phyloP scores from a whole-genome alignment of 495 filamentous ascomycete species.

The Xylaria telfairii region DNA sequence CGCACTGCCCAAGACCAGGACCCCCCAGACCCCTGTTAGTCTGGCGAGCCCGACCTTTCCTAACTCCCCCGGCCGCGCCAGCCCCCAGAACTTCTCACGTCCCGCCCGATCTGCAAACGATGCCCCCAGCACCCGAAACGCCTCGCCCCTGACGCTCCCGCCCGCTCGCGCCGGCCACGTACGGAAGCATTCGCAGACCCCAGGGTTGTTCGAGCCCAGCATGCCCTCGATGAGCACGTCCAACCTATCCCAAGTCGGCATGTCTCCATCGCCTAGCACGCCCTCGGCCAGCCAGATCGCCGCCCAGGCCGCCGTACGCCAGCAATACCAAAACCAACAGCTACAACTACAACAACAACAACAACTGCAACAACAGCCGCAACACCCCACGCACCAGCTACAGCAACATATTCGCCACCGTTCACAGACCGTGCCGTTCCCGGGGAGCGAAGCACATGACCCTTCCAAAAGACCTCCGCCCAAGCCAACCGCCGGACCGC shows the following conservation, averaged over 20 bases:
- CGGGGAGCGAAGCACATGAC: constrained; percentile 44
- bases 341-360: constrained; percentile 57
- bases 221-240: constrained; percentile 70
- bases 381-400: constrained; percentile 46
- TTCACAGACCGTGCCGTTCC: constrained; percentile 68
- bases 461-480: constrained; percentile 41
- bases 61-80: constrained; percentile 31
- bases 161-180: constrained; percentile 51
- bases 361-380: constrained; percentile 58
- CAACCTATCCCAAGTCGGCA: constrained; percentile 58
- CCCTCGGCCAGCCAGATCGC: constrained; percentile 82
- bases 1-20: constrained; percentile 37
- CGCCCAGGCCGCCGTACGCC: constrained; percentile 75
- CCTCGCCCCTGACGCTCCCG: constrained; percentile 51
- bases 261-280: constrained; percentile 43
- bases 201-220: constrained; percentile 88
- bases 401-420: constrained; percentile 68
- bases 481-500: constrained; percentile 47
- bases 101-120: constrained; percentile 48
- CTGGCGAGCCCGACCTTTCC: constrained; percentile 42
- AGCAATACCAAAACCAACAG: constrained; percentile 59
- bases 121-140: constrained; percentile 46
- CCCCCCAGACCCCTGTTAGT: constrained; percentile 38
- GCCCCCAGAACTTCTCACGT: constrained; percentile 64
- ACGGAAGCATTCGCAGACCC: constrained; percentile 70